These are phyloP conservation scores for Clavispora phyllophila DNA, from an alignment of 805 yeast genomes.

Conservation along the genomic window DNA sequence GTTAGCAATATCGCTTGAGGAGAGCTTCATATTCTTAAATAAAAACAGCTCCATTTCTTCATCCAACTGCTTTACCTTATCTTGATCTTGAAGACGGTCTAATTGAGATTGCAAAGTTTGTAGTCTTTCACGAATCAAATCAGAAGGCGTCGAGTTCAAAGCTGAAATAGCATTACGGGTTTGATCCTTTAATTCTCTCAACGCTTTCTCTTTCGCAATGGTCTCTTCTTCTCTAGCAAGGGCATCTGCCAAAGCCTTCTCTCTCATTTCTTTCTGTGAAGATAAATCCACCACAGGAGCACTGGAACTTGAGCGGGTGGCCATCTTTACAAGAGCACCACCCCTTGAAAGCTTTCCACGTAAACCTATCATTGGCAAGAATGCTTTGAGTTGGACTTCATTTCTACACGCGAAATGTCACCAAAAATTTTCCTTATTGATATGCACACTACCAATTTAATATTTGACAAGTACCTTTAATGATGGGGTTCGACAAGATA, in stretches of 20 bases:
- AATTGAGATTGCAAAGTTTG: constrained; percentile 27
- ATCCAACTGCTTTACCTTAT: constrained; percentile 35
- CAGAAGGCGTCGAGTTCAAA: constrained; percentile 31
- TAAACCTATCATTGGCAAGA: not conserved
- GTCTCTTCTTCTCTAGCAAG: constrained; percentile 40
- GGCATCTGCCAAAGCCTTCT: constrained; percentile 38
- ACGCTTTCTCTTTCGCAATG: constrained; percentile 27
- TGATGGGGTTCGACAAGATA: not conserved
- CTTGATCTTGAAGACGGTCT: constrained; percentile 19
- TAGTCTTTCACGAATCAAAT: constrained; percentile 26
- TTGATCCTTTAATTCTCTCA: constrained; percentile 27
- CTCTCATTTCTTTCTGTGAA: constrained; percentile 29
- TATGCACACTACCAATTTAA: not conserved
- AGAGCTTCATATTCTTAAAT: constrained; percentile 28
- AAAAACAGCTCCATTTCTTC: constrained; percentile 37
- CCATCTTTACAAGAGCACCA: not conserved
- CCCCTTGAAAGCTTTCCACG: not conserved
- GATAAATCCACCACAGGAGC: not conserved
- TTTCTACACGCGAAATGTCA: not conserved
- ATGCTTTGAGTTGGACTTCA: not conserved
- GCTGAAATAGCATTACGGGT: constrained; percentile 24
- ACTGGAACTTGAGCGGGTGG: not conserved
- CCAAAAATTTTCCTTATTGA: not conserved
- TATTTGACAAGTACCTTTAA: not conserved
- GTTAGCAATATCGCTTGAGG: constrained; percentile 21